These are phyloP conservation scores for Colletotrichum caudatum DNA, from an alignment of 2,329 filamentous ascomycete species.

Conservation along the genomic window DNA sequence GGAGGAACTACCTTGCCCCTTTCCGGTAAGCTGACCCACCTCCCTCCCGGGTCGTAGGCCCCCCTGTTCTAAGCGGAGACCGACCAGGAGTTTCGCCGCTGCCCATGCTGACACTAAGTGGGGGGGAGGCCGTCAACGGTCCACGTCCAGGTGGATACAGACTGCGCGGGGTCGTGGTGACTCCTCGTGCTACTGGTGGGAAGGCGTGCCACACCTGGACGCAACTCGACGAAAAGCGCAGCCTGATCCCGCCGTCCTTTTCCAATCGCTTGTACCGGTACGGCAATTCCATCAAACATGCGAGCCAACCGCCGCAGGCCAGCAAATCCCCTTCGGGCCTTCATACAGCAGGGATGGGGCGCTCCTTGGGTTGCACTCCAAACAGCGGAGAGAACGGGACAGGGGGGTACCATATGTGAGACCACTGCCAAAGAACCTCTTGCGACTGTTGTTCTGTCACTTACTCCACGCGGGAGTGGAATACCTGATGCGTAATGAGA, in stretches of 20 bases:
- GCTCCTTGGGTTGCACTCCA: slow-evolving; percentile 22
- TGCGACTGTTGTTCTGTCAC: slow-evolving; percentile 17
- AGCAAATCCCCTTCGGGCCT: slow-evolving; percentile 31
- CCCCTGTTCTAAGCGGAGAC: slow-evolving; percentile 6
- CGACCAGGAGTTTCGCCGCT: slow-evolving; percentile 9
- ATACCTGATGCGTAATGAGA: slow-evolving; percentile 19
- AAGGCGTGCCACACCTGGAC: slow-evolving; percentile 18
- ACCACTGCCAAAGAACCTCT: slow-evolving; percentile 1
- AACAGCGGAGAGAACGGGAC: neutral
- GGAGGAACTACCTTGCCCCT: slow-evolving; percentile 1
- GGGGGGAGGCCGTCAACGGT: slow-evolving; percentile 11
- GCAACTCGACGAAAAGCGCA: slow-evolving; percentile 17
- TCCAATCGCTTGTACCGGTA: slow-evolving; percentile 32
- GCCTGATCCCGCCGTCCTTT: slow-evolving; percentile 25
- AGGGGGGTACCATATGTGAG: slow-evolving; percentile 14
- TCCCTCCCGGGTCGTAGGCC: slow-evolving; percentile 19
- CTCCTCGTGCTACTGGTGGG: slow-evolving; percentile 25
- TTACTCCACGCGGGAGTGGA: slow-evolving; percentile 34
- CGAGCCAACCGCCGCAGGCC: slow-evolving; percentile 18
- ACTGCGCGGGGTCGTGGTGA: slow-evolving; percentile 16
- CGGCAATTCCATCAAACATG: slow-evolving; percentile 25
- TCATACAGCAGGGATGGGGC: slow-evolving; percentile 33
- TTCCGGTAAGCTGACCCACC: slow-evolving; percentile 19
- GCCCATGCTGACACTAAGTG: slow-evolving; percentile 5
- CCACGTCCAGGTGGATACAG: slow-evolving; percentile 30